Evolutionary conservation across 176 grass and related monocot species (phyloP).

Genomic region (Saccharum officinarum): DNA sequence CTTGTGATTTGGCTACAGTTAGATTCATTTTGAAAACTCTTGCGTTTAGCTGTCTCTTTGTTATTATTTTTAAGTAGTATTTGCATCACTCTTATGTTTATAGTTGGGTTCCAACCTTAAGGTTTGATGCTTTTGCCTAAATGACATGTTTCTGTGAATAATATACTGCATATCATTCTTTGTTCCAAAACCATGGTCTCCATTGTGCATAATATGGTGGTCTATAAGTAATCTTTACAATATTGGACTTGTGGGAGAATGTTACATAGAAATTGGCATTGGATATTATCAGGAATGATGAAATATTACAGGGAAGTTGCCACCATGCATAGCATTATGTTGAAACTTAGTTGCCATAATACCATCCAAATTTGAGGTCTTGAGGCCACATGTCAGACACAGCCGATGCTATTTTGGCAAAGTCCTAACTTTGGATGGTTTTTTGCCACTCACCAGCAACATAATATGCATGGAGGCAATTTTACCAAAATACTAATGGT

Average conservation of each 20-base stretch:
- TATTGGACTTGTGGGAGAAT: not conserved
- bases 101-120: slow-evolving; percentile 4
- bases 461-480: not conserved
- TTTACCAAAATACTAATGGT: not conserved
- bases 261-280: not conserved
- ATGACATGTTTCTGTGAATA: slow-evolving; percentile 42
- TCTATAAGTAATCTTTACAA: not conserved
- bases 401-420: not conserved
- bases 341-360: not conserved
- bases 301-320: not conserved
- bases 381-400: not conserved
- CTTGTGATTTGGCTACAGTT: not conserved
- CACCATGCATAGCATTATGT: not conserved
- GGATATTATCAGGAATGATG: not conserved
- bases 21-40: not conserved
- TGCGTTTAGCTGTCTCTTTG: not conserved
- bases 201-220: not conserved
- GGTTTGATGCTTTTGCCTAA: not conserved
- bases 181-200: not conserved
- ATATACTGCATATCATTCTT: slow-evolving; percentile 20
- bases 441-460: not conserved
- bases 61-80: not conserved
- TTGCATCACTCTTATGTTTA: not conserved
- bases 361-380: not conserved
- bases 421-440: not conserved